phyloP scores from a whole-genome alignment of 1,139 yeast species.

The Zygoascus sp. region DNA sequence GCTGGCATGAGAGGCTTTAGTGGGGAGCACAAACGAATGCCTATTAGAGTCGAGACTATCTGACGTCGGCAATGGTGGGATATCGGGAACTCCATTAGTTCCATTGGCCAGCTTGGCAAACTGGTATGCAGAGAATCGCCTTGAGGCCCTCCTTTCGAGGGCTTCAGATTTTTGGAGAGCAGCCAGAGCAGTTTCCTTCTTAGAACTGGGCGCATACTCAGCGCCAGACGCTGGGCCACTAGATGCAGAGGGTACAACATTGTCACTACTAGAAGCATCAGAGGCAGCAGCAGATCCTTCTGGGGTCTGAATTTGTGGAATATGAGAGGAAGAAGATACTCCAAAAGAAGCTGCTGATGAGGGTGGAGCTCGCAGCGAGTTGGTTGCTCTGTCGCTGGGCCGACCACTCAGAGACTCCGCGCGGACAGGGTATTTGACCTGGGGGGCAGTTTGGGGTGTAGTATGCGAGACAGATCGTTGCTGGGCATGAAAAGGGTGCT shows the following conservation, averaged over 20 bases:
- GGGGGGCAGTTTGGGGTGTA: conserved; percentile 11
- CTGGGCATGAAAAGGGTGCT: not conserved
- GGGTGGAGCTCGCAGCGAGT: not conserved
- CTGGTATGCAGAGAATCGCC: conserved; percentile 89
- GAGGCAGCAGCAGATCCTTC: not conserved
- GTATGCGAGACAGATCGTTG: conserved; percentile 8
- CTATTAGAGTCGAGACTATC: conserved; percentile 2
- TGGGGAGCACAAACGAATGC: conserved; percentile 21
- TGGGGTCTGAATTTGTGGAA: not conserved
- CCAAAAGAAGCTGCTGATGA: too few species aligned
- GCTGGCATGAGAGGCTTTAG: conserved; percentile 27
- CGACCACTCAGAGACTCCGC: conserved; percentile 16
- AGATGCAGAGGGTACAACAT: conserved; percentile 2
- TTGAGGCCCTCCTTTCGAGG: conserved; percentile 84
- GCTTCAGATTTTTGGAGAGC: conserved; percentile 79
- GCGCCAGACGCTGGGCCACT: not conserved
- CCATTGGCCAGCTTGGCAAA: conserved; percentile 68
- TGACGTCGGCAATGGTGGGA: conserved; percentile 31
- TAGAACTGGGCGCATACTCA: conserved; percentile 8
- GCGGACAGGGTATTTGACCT: conserved; percentile 16
- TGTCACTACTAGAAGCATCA: not conserved
- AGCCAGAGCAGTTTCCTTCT: conserved; percentile 53
- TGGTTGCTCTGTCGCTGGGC: not conserved
- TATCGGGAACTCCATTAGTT: conserved; percentile 26
- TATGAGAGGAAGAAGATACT: not conserved